These are phyloP conservation scores for Limonium bicolor DNA, from an alignment of 148 eudicot genomes.

Conservation along the genomic window DNA sequence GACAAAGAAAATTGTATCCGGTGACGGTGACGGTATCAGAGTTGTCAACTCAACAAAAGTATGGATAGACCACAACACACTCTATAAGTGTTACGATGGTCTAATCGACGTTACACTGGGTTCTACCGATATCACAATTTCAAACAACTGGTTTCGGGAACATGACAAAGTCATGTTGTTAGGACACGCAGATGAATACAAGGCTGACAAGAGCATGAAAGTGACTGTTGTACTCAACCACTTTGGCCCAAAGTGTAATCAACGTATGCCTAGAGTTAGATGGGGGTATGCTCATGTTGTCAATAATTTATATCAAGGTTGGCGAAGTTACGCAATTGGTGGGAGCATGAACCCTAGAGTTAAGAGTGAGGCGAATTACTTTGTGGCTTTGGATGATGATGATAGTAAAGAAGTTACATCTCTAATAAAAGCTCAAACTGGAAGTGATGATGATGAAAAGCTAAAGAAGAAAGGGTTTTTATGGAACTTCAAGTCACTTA, in stretches of 20 bases:
- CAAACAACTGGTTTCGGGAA: slow-evolving; percentile 68
- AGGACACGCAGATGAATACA: slow-evolving; percentile 64
- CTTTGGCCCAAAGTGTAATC: slow-evolving; percentile 66
- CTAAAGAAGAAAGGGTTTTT: background rate
- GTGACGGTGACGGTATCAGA: slow-evolving; percentile 66
- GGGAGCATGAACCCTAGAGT: slow-evolving; percentile 83
- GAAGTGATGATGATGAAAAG: background rate
- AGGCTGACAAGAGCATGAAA: slow-evolving; percentile 55
- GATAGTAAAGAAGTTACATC: slow-evolving; percentile 63
- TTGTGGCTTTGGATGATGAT: slow-evolving; percentile 34
- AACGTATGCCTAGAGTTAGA: slow-evolving; percentile 91
- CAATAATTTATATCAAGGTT: slow-evolving; percentile 75
- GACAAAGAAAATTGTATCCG: slow-evolving; percentile 17
- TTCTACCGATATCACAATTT: slow-evolving; percentile 58
- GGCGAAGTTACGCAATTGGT: slow-evolving; percentile 79
- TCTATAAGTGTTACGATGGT: slow-evolving; percentile 48
- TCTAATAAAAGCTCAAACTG: background rate
- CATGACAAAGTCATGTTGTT: slow-evolving; percentile 83
- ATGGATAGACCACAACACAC: slow-evolving; percentile 82
- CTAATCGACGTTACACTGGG: slow-evolving; percentile 74
- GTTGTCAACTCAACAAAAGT: slow-evolving; percentile 40
- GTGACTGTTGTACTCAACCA: slow-evolving; percentile 72
- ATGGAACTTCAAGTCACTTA: slow-evolving; percentile 39
- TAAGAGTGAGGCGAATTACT: slow-evolving; percentile 67
- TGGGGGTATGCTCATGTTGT: slow-evolving; percentile 87